Conservation (phyloP, 352 stramenopile species). For the Globisporangium recalcitrans region DNA sequence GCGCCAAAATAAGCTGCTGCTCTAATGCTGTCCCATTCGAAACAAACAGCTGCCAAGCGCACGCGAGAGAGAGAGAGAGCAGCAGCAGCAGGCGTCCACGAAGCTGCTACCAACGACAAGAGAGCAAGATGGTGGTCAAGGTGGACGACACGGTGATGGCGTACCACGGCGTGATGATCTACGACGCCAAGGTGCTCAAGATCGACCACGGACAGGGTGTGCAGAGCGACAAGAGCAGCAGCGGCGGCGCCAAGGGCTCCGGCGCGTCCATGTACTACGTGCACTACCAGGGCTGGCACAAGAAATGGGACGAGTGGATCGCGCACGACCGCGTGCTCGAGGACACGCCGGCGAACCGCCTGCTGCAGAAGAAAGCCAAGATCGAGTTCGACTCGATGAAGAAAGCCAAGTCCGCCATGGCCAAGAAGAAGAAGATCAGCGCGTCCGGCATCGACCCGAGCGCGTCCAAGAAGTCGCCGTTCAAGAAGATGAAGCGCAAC, state of each 20-base stretch:
- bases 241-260: slow-evolving; percentile 8
- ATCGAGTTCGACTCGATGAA: slow-evolving; percentile 20
- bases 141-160: slow-evolving; percentile 71
- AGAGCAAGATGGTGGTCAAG: slow-evolving; percentile 42
- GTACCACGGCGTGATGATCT: slow-evolving; percentile 81
- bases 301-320: slow-evolving; percentile 91
- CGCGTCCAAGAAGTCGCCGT: slow-evolving; percentile 54
- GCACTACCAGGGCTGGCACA: slow-evolving; percentile 90
- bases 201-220: slow-evolving; percentile 70
- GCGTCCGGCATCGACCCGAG: slow-evolving; percentile 45
- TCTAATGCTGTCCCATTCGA: background rate
- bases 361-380: slow-evolving; percentile 50
- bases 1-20: background rate
- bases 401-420: slow-evolving; percentile 37
- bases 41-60: background rate
- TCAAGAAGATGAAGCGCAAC: slow-evolving; percentile 73
- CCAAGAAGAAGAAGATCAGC: slow-evolving; percentile 63
- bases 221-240: slow-evolving; percentile 18
- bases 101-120: background rate
- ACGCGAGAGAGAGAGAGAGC: background rate
- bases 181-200: slow-evolving; percentile 82
- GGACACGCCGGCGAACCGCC: slow-evolving; percentile 50
- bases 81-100: background rate
- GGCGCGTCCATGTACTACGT: slow-evolving; percentile 77
- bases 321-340: slow-evolving; percentile 63